Evolutionary conservation across 176 grass and related monocot species (phyloP).

Genomic region (Cenchrus fungigraminus): DNA sequence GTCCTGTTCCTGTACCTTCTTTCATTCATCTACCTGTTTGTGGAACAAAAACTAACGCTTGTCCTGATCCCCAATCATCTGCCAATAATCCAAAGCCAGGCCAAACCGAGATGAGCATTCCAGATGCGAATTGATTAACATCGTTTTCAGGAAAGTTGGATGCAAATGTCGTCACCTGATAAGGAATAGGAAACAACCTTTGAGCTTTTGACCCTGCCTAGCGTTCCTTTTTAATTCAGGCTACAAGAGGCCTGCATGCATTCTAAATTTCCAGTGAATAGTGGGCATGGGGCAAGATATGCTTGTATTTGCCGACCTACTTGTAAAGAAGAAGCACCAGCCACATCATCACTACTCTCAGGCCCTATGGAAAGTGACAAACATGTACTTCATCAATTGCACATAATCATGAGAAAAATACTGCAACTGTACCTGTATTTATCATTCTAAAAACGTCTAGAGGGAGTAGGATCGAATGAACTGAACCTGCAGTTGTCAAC

Average conservation of each 20-base stretch:
- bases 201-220: conserved; percentile 14
- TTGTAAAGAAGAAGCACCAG: conserved; percentile 11
- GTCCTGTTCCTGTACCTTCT: not conserved
- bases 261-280: not conserved
- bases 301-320: conserved; percentile 48
- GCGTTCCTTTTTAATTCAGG: not conserved
- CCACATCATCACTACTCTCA: not conserved
- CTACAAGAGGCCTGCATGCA: not conserved
- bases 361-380: conserved; percentile 12
- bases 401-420: conserved; percentile 1
- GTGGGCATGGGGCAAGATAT: conserved; percentile 19
- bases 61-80: conserved; percentile 11
- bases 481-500: not conserved
- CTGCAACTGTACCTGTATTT: not conserved
- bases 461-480: not conserved
- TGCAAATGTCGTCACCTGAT: conserved; percentile 26
- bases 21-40: not conserved
- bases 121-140: not conserved
- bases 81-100: conserved; percentile 16
- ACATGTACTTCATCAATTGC: not conserved
- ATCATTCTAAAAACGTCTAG: not conserved
- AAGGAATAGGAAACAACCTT: not conserved
- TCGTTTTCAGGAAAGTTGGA: conserved; percentile 22
- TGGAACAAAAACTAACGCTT: not conserved
- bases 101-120: conserved; percentile 1